phyloP scores from a whole-genome alignment of 306 rosid genomes.

The Casuarina cunninghamiana region DNA sequence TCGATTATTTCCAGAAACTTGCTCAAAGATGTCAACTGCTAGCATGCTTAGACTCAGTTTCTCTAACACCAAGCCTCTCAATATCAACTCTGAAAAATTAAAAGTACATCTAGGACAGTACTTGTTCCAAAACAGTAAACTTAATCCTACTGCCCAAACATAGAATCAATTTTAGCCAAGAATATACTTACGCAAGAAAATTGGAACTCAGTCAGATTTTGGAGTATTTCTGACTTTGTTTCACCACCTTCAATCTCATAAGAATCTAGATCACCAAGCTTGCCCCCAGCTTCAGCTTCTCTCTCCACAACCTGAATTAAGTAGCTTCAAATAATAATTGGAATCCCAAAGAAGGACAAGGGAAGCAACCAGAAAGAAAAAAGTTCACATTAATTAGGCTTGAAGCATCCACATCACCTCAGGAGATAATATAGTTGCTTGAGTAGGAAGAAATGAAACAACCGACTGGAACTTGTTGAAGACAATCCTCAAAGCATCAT shows the following conservation, averaged over 20 bases:
- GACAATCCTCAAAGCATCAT: conserved; percentile 76
- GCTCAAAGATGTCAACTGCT: background rate
- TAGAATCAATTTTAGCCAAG: background rate
- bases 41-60: background rate
- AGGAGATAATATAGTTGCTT: conserved; percentile 78
- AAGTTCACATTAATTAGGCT: background rate
- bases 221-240: conserved; percentile 86
- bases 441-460: conserved; percentile 72
- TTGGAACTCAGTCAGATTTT: conserved; percentile 92
- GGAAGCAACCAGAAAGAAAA: background rate
- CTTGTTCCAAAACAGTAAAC: background rate
- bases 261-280: conserved; percentile 75
- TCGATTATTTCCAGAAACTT: background rate
- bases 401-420: conserved; percentile 56
- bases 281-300: conserved; percentile 88
- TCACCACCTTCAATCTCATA: conserved; percentile 99
- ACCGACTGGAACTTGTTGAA: conserved; percentile 90
- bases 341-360: conserved; percentile 13
- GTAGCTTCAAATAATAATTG: conserved; percentile 17
- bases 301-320: conserved; percentile 66
- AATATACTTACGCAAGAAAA: conserved; percentile 84
- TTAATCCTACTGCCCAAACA: background rate
- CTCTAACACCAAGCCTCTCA: background rate
- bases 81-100: background rate
- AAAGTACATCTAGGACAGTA: background rate